Percentiles rank a stretch among this genome's conserved stretches.
Evolutionary conservation across 164 flowering plant genomes (phyloP).

Genomic region (Vitis cinerea): DNA sequence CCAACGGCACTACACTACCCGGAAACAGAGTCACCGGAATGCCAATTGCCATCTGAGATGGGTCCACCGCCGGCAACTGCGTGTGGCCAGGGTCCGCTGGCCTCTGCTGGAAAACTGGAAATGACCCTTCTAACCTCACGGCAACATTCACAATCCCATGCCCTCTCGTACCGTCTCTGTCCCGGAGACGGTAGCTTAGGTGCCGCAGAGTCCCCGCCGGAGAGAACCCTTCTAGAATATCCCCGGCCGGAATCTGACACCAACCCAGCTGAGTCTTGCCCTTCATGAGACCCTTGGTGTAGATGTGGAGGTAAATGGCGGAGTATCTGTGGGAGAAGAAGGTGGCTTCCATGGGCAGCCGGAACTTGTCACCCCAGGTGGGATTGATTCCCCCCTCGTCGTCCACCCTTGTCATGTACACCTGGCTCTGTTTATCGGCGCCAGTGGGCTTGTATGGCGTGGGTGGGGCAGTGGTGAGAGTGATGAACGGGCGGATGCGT

Average conservation of each 20-base stretch:
- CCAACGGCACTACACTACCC: too few species aligned
- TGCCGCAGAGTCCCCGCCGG: conserved; percentile 25
- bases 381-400: conserved; percentile 32
- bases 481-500: conserved; percentile 36
- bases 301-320: conserved; percentile 32
- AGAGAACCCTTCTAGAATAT: conserved; percentile 21
- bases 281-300: conserved; percentile 26
- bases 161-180: conserved; percentile 39
- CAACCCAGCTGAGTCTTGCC: conserved; percentile 37
- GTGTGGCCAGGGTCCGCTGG: not conserved
- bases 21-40: conserved; percentile 17
- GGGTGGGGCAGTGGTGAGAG: conserved; percentile 20
- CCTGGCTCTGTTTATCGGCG: conserved; percentile 1
- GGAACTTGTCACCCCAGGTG: conserved; percentile 44
- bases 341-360: conserved; percentile 21
- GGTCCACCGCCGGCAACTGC: not conserved
- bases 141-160: conserved; percentile 38
- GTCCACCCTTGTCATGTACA: conserved; percentile 27
- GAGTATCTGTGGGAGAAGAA: conserved; percentile 23
- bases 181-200: conserved; percentile 45
- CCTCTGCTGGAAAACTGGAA: conserved; percentile 1
- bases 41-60: conserved; percentile 26
- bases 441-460: not conserved
- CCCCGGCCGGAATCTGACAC: conserved; percentile 39
- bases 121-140: conserved; percentile 18